Evolutionary conservation across 148 eudicot species (phyloP).

Genomic region (Cornus florida): DNA sequence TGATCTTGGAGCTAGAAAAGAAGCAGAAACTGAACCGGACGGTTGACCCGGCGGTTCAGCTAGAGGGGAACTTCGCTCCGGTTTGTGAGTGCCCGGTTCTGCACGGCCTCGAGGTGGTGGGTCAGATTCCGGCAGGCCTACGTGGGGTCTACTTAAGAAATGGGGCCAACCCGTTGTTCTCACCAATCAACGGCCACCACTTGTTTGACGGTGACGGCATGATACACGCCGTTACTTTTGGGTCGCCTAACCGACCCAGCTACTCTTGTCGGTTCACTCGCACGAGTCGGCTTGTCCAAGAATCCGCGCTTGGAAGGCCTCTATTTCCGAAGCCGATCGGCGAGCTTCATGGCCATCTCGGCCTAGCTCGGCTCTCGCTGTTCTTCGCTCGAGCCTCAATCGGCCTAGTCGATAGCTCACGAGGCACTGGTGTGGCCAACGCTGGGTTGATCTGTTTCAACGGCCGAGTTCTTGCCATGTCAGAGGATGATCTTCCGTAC

Average conservation of each 20-base stretch:
- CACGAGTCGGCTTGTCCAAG: constrained; percentile 49
- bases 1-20: constrained; percentile 20
- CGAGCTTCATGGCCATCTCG: constrained; percentile 57
- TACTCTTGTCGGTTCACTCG: constrained; percentile 59
- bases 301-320: constrained; percentile 25
- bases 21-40: constrained; percentile 23
- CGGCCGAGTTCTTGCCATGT: constrained; percentile 66
- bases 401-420: constrained; percentile 32
- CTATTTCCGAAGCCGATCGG: constrained; percentile 64
- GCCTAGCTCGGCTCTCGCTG: constrained; percentile 44
- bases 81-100: constrained; percentile 49
- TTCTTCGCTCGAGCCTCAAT: constrained; percentile 32
- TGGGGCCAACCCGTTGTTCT: constrained; percentile 53
- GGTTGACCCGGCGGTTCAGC: constrained; percentile 43
- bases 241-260: constrained; percentile 23
- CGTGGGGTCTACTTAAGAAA: constrained; percentile 53
- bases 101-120: constrained; percentile 36
- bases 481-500: constrained; percentile 75
- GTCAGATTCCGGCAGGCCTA: constrained; percentile 37
- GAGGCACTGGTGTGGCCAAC: constrained; percentile 58
- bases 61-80: constrained; percentile 57
- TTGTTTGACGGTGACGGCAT: constrained; percentile 68
- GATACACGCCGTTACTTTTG: constrained; percentile 56
- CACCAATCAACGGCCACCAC: constrained; percentile 49
- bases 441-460: constrained; percentile 57